These are phyloP conservation scores for Apophysomyces ossiformis DNA, from an alignment of 371 early-diverging fungal genomes.

Conservation along the genomic window DNA sequence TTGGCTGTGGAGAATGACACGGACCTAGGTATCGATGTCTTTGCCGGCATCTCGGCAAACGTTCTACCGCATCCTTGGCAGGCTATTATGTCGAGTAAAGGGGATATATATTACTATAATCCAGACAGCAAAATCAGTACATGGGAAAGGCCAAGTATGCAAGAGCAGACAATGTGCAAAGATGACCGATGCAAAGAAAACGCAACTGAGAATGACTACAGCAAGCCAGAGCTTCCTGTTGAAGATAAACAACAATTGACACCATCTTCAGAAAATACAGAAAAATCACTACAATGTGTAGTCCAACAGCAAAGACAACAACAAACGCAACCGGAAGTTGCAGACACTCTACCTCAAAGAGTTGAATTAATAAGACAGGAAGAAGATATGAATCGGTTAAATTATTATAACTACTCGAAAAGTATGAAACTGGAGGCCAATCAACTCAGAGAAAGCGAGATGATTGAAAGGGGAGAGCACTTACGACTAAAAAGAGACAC, in stretches of 20 bases:
- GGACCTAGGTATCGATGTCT: background rate
- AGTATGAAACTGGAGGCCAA: background rate
- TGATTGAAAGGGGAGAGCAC: background rate
- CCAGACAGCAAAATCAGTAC: constrained; percentile 5
- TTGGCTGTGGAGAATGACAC: background rate
- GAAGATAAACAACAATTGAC: background rate
- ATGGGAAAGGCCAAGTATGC: background rate
- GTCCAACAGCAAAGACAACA: background rate
- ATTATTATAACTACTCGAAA: background rate
- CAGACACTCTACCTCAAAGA: no score
- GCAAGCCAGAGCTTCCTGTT: background rate
- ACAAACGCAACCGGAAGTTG: background rate
- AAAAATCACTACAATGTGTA: background rate
- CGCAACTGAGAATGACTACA: background rate
- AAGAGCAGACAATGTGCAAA: background rate
- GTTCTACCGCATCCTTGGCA: constrained; percentile 21
- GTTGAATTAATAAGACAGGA: no score
- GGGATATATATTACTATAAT: constrained; percentile 22
- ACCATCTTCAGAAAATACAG: background rate
- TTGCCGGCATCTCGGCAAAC: background rate
- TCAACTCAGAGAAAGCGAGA: background rate
- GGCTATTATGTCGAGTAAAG: constrained; percentile 18
- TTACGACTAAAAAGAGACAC: no score
- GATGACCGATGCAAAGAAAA: background rate
- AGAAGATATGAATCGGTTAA: no score